Conservation (phyloP, 2,329 filamentous ascomycete species). For the Microdochium bolleyi region DNA sequence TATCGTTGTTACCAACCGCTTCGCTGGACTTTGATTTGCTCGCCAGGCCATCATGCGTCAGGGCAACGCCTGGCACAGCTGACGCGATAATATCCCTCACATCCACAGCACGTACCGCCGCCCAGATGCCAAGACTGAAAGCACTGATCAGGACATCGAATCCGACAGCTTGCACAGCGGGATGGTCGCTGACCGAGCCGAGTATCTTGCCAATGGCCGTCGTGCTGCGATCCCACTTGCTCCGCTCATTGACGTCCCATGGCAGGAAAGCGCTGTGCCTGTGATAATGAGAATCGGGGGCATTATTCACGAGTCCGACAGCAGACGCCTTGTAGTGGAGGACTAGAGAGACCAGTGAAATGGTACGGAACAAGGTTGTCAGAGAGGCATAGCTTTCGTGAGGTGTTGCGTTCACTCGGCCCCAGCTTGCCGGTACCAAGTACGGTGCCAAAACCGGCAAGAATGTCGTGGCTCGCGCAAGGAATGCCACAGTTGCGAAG, state of each 20-base stretch:
- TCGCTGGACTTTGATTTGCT: too few relatives aligned
- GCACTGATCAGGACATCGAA: constrained; percentile 51
- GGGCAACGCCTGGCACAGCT: neutral
- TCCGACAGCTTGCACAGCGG: constrained; percentile 46
- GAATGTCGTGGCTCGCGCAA: constrained; percentile 30
- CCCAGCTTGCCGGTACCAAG: constrained; percentile 40
- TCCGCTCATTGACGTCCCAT: constrained; percentile 35
- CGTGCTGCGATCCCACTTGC: constrained; percentile 34
- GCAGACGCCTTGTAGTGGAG: constrained; percentile 37
- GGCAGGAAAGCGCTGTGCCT: constrained; percentile 37
- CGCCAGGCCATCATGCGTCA: neutral
- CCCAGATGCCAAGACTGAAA: constrained; percentile 47
- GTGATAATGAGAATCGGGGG: constrained; percentile 38
- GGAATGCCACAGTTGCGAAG: constrained; percentile 24
- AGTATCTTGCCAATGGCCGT: constrained; percentile 36
- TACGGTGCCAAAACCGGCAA: constrained; percentile 36
- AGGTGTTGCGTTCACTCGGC: constrained; percentile 30
- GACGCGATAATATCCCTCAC: neutral
- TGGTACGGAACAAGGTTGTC: constrained; percentile 35
- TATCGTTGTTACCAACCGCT: too few relatives aligned
- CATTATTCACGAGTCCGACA: constrained; percentile 34
- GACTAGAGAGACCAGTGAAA: constrained; percentile 32
- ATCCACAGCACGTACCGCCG: constrained; percentile 35
- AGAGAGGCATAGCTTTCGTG: constrained; percentile 31
- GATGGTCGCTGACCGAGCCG: constrained; percentile 45